Base-by-base conservation (phyloP, 129 eudicot genomes). In the Logfia minima region DNA sequence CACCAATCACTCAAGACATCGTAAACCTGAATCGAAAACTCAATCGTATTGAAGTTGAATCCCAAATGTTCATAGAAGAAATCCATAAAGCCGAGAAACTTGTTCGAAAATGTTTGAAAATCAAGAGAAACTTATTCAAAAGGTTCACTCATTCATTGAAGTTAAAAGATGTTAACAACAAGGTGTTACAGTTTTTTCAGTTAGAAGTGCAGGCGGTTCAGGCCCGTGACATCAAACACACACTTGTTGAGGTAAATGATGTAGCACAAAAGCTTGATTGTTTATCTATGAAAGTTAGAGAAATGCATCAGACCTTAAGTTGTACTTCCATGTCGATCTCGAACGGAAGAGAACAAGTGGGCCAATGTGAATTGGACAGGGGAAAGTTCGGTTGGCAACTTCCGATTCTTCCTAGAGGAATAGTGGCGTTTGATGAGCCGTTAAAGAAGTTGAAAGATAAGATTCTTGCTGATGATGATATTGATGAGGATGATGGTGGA, bases 161-260 rank as follows among this genome's bases (percentile, higher is more conserved):
- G 51, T 79, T 80, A 5, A 72, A 71, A 53, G 73, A 72, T 6
- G 23, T 66, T 11, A 21, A 80, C 34, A 16, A 7, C 5, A 73
- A 41, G 79, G 3, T 80, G 55, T 1, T 65, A 39, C 24, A 59
- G 8, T 80, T 80, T 41, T 80, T 80, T 53, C 83, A 80, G 68
- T 11, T 80, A 2, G 83, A 72, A 52, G 79, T 73, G 19, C 83
- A 80, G 29, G 79, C 75, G 18, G 48, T 23, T 37, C 79, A 73
- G 62, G 1, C 7, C 7, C 48, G 69, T n/a, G 83, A 80, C 9
- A 73, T 80, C 8, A 80, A 65, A 48, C 59, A 39, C 70, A 66
- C 68, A 8, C 29, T 73, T 19, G 74, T 26, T 2, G 79, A 66
- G 41, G 69, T 66, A 17, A 66, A 24, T 61, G 31, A 18, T 8